phyloP scores from a whole-genome alignment of 2,329 filamentous ascomycete genomes.

The Botryotinia convoluta region DNA sequence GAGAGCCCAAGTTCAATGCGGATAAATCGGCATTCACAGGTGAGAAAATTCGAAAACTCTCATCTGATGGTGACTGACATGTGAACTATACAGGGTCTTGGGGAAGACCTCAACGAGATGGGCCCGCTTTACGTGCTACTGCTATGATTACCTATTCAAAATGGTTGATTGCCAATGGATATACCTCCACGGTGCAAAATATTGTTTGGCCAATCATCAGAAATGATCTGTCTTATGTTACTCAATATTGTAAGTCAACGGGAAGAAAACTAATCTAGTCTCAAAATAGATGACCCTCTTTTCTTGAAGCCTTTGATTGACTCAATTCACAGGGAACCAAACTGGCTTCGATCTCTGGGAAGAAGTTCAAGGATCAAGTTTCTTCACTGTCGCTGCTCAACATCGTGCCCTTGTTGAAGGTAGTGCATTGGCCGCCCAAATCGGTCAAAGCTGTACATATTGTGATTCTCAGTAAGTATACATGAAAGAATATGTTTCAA shows the following conservation, averaged over 20 bases:
- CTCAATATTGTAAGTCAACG: conserved; percentile 57
- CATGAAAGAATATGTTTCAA: background rate
- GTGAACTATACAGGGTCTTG: conserved; percentile 44
- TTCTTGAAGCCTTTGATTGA: background rate
- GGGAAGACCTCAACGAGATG: conserved; percentile 79
- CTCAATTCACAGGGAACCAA: conserved; percentile 41
- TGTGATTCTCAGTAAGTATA: conserved; percentile 53
- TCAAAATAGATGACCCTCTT: background rate
- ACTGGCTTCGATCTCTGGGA: conserved; percentile 78
- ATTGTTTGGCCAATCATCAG: conserved; percentile 71
- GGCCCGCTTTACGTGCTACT: conserved; percentile 72
- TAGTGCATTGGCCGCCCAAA: conserved; percentile 58
- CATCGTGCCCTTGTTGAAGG: conserved; percentile 71
- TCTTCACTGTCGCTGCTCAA: conserved; percentile 71
- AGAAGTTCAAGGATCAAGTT: conserved; percentile 72
- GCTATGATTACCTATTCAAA: conserved; percentile 70
- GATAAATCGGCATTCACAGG: conserved; percentile 62
- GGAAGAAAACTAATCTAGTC: background rate
- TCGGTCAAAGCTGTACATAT: conserved; percentile 58
- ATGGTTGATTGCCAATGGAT: conserved; percentile 66
- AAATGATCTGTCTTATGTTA: conserved; percentile 74
- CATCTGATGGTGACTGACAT: background rate
- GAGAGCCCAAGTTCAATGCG: conserved; percentile 71
- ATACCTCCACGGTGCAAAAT: conserved; percentile 42
- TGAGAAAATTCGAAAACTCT: background rate